phyloP scores from a whole-genome alignment of 495 filamentous ascomycete genomes.

The Penicillium alfredii region DNA sequence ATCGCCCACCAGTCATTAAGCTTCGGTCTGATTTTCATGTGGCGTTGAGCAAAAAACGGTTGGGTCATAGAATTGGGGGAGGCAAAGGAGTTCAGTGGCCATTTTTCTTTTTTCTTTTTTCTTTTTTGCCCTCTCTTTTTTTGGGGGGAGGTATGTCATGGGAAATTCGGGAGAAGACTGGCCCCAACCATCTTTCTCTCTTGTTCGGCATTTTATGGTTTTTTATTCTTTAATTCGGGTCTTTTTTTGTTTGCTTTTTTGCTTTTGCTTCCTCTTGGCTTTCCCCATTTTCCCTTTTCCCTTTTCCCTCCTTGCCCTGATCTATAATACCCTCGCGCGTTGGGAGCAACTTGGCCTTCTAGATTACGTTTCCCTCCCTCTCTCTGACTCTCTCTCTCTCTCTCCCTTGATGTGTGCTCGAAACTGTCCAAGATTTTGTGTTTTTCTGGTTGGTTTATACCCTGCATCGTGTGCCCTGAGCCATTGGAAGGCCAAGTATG shows the following conservation, averaged over 20 bases:
- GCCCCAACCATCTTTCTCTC: constrained; percentile 1
- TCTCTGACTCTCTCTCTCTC: too few relatives aligned
- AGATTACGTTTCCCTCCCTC: constrained; percentile 22
- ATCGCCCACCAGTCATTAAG: constrained; percentile 40
- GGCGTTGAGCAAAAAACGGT: constrained; percentile 36
- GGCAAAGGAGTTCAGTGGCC: constrained; percentile 23
- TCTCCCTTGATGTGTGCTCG: too few relatives aligned
- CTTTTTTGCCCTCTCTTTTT: constrained; percentile 1
- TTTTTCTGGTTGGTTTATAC: constrained; percentile 21
- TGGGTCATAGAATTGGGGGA: constrained; percentile 23
- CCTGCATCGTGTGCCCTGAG: constrained; percentile 19
- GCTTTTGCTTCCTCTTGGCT: neutral
- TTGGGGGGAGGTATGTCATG: neutral
- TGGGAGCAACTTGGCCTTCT: constrained; percentile 17
- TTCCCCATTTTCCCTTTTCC: constrained; percentile 1
- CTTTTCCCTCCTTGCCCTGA: constrained; percentile 13
- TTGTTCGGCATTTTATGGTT: constrained; percentile 3
- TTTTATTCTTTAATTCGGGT: constrained; percentile 6
- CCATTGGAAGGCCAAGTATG: too few relatives aligned
- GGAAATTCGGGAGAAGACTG: too few relatives aligned
- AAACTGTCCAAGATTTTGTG: too few relatives aligned
- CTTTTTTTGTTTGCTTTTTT: constrained; percentile 7
- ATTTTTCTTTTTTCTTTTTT: constrained; percentile 9
- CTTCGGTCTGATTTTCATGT: constrained; percentile 23
- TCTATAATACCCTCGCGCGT: constrained; percentile 29